Evolutionary conservation across 2,329 filamentous ascomycete species (phyloP).

Genomic region (Acrocalymma vagum): DNA sequence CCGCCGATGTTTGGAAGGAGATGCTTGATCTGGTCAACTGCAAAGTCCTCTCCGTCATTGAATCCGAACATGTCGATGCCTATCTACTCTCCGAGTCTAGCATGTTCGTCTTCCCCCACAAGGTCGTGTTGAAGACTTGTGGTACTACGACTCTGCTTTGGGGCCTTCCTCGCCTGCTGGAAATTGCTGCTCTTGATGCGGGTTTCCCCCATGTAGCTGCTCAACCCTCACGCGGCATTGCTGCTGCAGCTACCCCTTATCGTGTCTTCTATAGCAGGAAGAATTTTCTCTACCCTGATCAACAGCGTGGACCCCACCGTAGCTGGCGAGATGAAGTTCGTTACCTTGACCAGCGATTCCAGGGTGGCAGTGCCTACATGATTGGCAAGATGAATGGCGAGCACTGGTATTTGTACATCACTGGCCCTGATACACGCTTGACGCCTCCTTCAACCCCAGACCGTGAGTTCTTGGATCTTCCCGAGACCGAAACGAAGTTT

Average conservation of each 20-base stretch:
- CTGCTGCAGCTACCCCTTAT: constrained; percentile 85
- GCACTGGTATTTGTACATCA: constrained; percentile 98
- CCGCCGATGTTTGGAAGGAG: constrained; percentile 86
- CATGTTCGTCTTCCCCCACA: constrained; percentile 99
- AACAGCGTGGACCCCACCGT: constrained; percentile 91
- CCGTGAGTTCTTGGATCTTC: constrained; percentile 52
- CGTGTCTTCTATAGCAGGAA: constrained; percentile 99
- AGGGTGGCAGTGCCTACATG: constrained; percentile 96
- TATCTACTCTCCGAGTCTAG: constrained; percentile 98
- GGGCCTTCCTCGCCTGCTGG: constrained; percentile 87
- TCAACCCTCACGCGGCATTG: constrained; percentile 70
- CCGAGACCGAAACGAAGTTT: constrained; percentile 66
- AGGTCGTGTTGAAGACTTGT: constrained; percentile 97
- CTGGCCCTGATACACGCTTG: constrained; percentile 79
- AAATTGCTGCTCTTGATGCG: constrained; percentile 86
- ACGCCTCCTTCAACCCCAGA: constrained; percentile 83
- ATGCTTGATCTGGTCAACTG: constrained; percentile 99
- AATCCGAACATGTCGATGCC: constrained; percentile 93
- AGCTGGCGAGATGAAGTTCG: constrained; percentile 98
- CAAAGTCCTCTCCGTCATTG: constrained; percentile 93
- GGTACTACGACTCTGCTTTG: constrained; percentile 94
- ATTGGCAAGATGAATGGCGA: constrained; percentile 99
- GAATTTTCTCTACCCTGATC: constrained; percentile 96
- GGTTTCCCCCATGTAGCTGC: constrained; percentile 87
- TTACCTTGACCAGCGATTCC: constrained; percentile 90